Base-by-base conservation (phyloP, 139 green algal genomes). In the Chlorella sp. region DNA sequence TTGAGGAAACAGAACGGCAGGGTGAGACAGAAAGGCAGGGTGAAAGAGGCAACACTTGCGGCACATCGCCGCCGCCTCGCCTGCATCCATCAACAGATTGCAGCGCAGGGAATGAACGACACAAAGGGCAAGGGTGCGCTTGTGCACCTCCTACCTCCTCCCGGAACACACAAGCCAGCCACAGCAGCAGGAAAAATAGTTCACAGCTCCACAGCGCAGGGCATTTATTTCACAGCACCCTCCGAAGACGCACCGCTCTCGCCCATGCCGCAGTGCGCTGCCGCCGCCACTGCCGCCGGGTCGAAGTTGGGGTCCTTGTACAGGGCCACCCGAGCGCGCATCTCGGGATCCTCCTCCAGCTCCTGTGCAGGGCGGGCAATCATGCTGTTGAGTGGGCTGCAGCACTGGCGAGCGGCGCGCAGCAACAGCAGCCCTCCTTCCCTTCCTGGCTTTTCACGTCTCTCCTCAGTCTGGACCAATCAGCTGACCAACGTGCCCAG, bases 321-420 rank as follows among this genome's bases (percentile, higher is more conserved):
- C 36, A 94, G 80, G 13, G 90, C 87, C 28, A 94, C 88, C 38
- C 88, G 86, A 67, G 86, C 40, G 19, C 95, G 92, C 86, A 98
- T 86, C 65, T 97, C 95, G 3, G 90, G 80, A 75, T 97, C 95
- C 90, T 96, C 94, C 86, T 97, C 92, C 56, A 97, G 90, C 79
- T 97, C 94, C 90, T 97, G 86, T 83, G 56, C 20, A 20, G 40
- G n/a, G n/a, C 3, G 58, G 14, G 19, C 4, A 24, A 30, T 80
- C 2, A 84, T 65, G 34, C 17, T 32, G 36, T 28, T 5, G 26
- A 51, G 20, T 16, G 3, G 68, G 8, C 36, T 43, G 68, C 36
- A 14, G 68, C 6, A 9, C 36, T 34, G 36, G 68, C 2, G 68
- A 48, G 16, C 30, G 68, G 64, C 16, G 28, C 16, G n/a, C 60